Evolutionary conservation across 1,139 yeast species (phyloP).

Genomic region (Pichia sp.): DNA sequence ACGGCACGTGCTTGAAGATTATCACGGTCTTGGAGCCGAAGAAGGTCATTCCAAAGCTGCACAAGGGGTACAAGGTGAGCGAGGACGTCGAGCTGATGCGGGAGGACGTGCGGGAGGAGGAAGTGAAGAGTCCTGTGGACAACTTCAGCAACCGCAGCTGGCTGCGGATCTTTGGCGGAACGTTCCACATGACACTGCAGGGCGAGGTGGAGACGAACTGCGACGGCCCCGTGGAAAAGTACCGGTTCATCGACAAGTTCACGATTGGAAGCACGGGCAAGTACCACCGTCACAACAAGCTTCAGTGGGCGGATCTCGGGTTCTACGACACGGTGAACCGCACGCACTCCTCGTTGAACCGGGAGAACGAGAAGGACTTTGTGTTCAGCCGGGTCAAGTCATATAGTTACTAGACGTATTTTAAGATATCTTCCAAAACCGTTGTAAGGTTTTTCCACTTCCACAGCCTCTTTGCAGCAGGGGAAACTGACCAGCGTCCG

Average conservation of each 20-base stretch:
- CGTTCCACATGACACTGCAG: slow-evolving; percentile 53
- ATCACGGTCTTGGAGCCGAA: slow-evolving; percentile 65
- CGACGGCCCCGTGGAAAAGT: slow-evolving; percentile 60
- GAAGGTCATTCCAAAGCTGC: slow-evolving; percentile 40
- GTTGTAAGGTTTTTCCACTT: no score
- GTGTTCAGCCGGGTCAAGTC: slow-evolving; percentile 62
- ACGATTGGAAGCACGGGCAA: slow-evolving; percentile 54
- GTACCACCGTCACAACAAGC: slow-evolving; percentile 53
- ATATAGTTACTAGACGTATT: slow-evolving; percentile 26
- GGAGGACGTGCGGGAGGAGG: slow-evolving; percentile 6
- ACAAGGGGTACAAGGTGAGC: slow-evolving; percentile 14
- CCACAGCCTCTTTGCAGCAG: no score
- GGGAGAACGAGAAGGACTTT: slow-evolving; percentile 72
- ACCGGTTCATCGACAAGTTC: slow-evolving; percentile 59
- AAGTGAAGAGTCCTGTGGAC: slow-evolving; percentile 10
- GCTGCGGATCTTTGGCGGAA: slow-evolving; percentile 43
- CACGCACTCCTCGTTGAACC: slow-evolving; percentile 49
- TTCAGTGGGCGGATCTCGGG: slow-evolving; percentile 62
- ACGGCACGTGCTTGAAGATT: slow-evolving; percentile 68
- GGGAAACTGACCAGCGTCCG: no score
- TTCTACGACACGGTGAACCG: slow-evolving; percentile 46
- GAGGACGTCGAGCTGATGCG: slow-evolving; percentile 13
- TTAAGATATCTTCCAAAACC: no score
- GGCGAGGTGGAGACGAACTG: slow-evolving; percentile 50
- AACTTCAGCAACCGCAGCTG: slow-evolving; percentile 21